Evolutionary conservation across 2,329 filamentous ascomycete genomes (phyloP).

Genomic region (Colletotrichum simmondsii): DNA sequence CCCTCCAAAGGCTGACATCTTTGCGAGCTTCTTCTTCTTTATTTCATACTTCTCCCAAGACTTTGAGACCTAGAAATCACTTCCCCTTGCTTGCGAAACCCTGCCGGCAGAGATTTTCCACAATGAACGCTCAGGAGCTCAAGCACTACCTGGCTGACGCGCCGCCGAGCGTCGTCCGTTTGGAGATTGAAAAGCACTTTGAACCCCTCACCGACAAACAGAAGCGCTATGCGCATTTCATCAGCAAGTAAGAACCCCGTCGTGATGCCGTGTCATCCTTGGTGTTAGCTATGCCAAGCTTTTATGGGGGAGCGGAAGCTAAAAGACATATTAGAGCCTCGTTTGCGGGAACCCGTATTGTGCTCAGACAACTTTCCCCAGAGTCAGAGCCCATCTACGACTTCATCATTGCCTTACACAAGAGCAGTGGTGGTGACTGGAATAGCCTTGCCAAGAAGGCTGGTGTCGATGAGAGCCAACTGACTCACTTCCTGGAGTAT

Average conservation of each 20-base stretch:
- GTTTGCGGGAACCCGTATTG: conserved; percentile 80
- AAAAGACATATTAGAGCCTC: conserved; percentile 67
- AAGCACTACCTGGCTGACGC: conserved; percentile 90
- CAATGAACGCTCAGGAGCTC: conserved; percentile 70
- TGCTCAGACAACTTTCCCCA: conserved; percentile 83
- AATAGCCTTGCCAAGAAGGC: conserved; percentile 72
- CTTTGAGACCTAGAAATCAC: conserved; percentile 7
- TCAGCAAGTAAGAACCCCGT: conserved; percentile 73
- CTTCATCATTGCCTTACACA: conserved; percentile 80
- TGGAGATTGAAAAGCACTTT: conserved; percentile 95
- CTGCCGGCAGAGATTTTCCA: conserved; percentile 40
- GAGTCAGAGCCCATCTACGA: conserved; percentile 86
- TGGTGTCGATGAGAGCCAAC: conserved; percentile 70
- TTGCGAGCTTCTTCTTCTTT: conserved; percentile 32
- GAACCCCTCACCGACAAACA: conserved; percentile 79
- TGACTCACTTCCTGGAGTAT: conserved; percentile 80
- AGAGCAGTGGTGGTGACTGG: conserved; percentile 76
- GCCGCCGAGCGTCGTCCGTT: conserved; percentile 86
- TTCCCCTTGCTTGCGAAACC: conserved; percentile 11
- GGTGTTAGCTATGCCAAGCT: conserved; percentile 11
- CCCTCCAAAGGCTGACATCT: conserved; percentile 47
- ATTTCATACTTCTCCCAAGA: conserved; percentile 20
- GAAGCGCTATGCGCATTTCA: conserved; percentile 92
- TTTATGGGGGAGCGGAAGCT: conserved; percentile 15
- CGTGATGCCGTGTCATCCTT: neutral